phyloP scores from a whole-genome alignment of 2,329 filamentous ascomycete species.

The Pseudogymnoascus sp. region DNA sequence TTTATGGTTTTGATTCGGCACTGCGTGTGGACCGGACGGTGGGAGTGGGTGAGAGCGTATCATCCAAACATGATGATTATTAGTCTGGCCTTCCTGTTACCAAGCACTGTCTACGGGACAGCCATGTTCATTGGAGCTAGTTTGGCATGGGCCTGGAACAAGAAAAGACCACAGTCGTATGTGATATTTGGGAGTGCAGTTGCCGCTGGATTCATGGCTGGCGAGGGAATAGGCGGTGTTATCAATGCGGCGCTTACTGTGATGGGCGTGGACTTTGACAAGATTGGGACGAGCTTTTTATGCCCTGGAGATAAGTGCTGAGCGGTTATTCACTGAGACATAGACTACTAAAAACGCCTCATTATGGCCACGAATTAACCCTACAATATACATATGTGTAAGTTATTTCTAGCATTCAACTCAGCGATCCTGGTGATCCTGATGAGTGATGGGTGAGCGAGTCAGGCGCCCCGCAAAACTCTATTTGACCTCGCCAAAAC shows the following conservation, averaged over 20 bases:
- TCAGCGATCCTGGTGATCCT: not conserved
- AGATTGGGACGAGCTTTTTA: constrained; percentile 5
- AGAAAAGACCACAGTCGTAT: constrained; percentile 14
- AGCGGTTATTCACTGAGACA: not conserved
- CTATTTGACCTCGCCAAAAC: constrained; percentile 1
- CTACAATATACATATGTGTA: not conserved
- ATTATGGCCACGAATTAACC: not conserved
- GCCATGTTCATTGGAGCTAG: constrained; percentile 19
- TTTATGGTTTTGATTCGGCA: not conserved
- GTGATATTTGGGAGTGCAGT: constrained; percentile 18
- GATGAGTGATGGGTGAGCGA: not conserved
- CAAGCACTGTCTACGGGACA: constrained; percentile 19
- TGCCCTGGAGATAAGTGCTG: not conserved
- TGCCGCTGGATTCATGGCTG: constrained; percentile 19
- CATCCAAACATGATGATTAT: constrained; percentile 18
- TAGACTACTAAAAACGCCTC: not conserved
- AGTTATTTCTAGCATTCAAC: not conserved
- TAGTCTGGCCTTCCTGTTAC: constrained; percentile 17
- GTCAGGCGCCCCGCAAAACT: not conserved
- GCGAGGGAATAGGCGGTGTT: constrained; percentile 20
- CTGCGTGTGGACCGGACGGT: not conserved
- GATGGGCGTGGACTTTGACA: constrained; percentile 1
- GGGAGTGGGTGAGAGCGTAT: constrained; percentile 3
- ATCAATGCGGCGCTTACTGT: constrained; percentile 17
- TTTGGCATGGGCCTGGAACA: constrained; percentile 16